These are phyloP conservation scores for Spongispora temasekensis DNA, from an alignment of 1,284 basidiomycete species.

Conservation along the genomic window DNA sequence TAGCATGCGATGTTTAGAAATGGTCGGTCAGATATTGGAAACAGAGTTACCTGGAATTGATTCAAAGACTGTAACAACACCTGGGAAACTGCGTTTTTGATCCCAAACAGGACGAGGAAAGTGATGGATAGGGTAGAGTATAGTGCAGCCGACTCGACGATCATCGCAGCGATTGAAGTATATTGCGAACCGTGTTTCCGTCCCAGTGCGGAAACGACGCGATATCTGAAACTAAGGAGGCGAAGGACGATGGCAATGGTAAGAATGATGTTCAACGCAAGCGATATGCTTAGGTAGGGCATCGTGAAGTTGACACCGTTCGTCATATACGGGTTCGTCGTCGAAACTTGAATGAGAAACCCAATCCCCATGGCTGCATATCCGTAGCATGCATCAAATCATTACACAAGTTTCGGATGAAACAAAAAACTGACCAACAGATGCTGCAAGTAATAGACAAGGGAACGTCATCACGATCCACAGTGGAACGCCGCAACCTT, in stretches of 20 bases:
- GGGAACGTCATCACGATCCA: conserved; percentile 23
- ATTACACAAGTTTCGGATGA: neutral
- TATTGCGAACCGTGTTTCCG: conserved; percentile 18
- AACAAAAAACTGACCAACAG: conserved; percentile 12
- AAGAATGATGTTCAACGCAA: conserved; percentile 25
- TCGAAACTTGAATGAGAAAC: conserved; percentile 17
- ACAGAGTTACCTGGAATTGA: conserved; percentile 21
- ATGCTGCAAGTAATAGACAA: conserved; percentile 16
- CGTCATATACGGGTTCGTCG: conserved; percentile 18
- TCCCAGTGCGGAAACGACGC: conserved; percentile 9
- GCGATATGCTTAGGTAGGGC: conserved; percentile 25
- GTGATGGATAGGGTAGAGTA: conserved; percentile 19
- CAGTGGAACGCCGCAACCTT: conserved; percentile 7
- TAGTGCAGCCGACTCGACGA: conserved; percentile 24
- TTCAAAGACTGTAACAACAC: conserved; percentile 16
- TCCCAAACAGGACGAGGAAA: conserved; percentile 20
- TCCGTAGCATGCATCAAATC: neutral
- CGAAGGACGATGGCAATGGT: conserved; percentile 28
- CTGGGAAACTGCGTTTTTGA: conserved; percentile 14
- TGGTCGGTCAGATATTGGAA: no score
- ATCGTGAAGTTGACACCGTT: conserved; percentile 21
- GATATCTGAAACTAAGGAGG: conserved; percentile 12
- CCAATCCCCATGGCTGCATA: conserved; percentile 10
- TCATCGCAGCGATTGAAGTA: conserved; percentile 25
- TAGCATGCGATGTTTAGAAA: no score